Evolutionary conservation across 305 asterid species (phyloP).

Genomic region (Coffea humblotiana): DNA sequence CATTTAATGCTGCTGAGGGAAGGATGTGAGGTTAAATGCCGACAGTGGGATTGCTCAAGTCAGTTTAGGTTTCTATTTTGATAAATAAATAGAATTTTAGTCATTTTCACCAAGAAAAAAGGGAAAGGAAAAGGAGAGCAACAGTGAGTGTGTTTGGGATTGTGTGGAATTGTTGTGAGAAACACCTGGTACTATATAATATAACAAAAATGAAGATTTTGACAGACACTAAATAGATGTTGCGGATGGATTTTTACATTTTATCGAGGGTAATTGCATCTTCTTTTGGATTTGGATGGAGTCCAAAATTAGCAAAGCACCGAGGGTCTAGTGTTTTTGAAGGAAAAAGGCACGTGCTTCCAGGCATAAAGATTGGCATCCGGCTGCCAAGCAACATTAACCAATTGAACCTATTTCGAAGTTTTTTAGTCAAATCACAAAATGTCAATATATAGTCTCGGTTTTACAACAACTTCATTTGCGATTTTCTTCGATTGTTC

Average conservation of each 20-base stretch:
- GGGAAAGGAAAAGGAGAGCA: no score
- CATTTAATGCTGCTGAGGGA: no score
- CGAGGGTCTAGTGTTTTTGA: constrained; percentile 6
- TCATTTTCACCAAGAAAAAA: no score
- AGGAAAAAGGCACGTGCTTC: constrained; percentile 35
- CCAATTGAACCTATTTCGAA: not conserved
- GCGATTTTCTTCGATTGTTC: not conserved
- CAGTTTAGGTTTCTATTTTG: no score
- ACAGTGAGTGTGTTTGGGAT: no score
- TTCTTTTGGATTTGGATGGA: not conserved
- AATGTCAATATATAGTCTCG: not conserved
- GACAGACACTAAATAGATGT: not conserved
- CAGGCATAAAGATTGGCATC: constrained; percentile 21
- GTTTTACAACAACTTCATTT: not conserved
- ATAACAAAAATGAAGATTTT: no score
- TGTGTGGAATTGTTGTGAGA: no score
- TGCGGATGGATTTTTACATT: no score
- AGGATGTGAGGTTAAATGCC: no score
- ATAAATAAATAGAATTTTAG: no score
- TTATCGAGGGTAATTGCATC: not conserved
- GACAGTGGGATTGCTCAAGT: no score
- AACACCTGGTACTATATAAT: no score
- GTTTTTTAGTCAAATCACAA: not conserved
- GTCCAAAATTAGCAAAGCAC: not conserved
- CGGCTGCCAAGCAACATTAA: constrained; percentile 5